Conservation (phyloP, 78 protist genomes). For the Chrysochromulina parva region DNA sequence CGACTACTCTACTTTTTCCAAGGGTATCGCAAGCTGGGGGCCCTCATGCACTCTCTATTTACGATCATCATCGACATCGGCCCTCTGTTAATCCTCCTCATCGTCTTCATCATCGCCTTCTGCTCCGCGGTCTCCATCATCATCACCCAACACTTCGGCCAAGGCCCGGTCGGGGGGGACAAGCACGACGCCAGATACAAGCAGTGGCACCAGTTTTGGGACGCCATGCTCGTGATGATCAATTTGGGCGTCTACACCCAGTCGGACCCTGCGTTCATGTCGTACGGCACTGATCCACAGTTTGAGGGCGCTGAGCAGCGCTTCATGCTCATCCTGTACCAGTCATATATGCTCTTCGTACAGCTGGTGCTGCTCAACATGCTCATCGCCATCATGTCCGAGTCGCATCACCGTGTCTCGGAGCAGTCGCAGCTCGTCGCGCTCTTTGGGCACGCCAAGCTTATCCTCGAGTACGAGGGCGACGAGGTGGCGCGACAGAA, state of each 20-base stretch:
- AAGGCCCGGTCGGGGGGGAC: no score
- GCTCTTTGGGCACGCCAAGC: neutral
- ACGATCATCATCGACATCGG: neutral
- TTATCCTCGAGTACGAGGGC: neutral
- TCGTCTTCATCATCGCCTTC: neutral
- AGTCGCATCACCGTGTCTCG: neutral
- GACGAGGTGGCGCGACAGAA: no score
- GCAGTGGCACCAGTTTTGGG: neutral
- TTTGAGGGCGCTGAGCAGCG: no score
- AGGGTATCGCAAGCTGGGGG: neutral
- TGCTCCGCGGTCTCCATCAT: neutral
- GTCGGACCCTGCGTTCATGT: neutral
- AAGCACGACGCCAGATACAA: no score
- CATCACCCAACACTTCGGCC: neutral
- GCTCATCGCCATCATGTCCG: slow-evolving; percentile 16
- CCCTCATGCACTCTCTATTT: neutral
- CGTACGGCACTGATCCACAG: neutral
- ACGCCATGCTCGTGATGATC: neutral
- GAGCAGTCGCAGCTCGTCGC: neutral
- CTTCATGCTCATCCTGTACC: neutral
- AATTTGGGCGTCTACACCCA: neutral
- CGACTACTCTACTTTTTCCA: neutral
- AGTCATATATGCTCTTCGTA: neutral
- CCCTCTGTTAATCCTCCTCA: neutral
- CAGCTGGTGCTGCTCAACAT: slow-evolving; percentile 8